Conservation (phyloP, 106 monocot species). For the Posidonia australis region DNA sequence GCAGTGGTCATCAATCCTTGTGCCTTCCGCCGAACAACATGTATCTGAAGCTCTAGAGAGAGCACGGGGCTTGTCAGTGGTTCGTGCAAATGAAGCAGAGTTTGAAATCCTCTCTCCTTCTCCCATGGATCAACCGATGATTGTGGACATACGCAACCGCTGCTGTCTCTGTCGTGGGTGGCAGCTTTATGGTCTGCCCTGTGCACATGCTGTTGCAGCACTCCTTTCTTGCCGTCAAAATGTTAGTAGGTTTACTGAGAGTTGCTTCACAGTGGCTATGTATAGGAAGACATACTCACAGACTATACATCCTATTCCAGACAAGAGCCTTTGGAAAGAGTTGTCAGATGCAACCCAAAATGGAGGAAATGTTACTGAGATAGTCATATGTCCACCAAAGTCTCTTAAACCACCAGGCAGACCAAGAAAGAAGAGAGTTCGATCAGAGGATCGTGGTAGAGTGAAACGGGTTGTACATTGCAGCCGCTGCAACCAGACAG, state of each 20-base stretch:
- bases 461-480: slow-evolving; percentile 86
- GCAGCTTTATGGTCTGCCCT: slow-evolving; percentile 93
- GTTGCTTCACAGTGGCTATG: slow-evolving; percentile 80
- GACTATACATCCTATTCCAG: slow-evolving; percentile 94
- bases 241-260: slow-evolving; percentile 84
- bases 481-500: slow-evolving; percentile 94
- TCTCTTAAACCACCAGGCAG: slow-evolving; percentile 72
- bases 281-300: slow-evolving; percentile 89
- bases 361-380: slow-evolving; percentile 16
- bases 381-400: slow-evolving; percentile 72
- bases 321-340: slow-evolving; percentile 80
- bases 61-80: slow-evolving; percentile 57
- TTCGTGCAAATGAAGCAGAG: slow-evolving; percentile 79
- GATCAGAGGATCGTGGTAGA: slow-evolving; percentile 77
- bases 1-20: slow-evolving; percentile 71
- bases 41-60: slow-evolving; percentile 66
- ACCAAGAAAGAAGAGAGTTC: slow-evolving; percentile 78
- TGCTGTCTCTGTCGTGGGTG: slow-evolving; percentile 85
- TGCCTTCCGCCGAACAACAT: slow-evolving; percentile 62
- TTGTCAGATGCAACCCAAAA: slow-evolving; percentile 18
- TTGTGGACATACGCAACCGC: slow-evolving; percentile 86
- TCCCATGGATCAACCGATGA: slow-evolving; percentile 60
- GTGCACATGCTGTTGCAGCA: slow-evolving; percentile 86
- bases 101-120: slow-evolving; percentile 60
- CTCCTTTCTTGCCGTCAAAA: slow-evolving; percentile 79